Base-by-base conservation (phyloP, 164 flowering plant genomes). In the Vitis rotundifolia region DNA sequence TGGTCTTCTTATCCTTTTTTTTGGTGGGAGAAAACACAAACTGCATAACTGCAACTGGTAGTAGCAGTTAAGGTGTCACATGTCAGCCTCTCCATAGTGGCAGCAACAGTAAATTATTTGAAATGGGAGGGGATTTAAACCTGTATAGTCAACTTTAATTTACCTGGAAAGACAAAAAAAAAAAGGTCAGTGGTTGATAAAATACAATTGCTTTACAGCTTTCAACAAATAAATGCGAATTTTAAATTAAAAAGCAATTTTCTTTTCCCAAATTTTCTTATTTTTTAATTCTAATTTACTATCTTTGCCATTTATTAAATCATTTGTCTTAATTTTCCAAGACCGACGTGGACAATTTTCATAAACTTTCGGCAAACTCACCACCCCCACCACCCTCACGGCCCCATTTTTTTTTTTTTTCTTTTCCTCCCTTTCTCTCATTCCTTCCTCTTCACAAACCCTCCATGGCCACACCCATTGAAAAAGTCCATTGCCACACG, bases 301-400 rank as follows among this genome's bases (percentile, higher is more conserved):
- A 50, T 52, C 54, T 26, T 61, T 61, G 53, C 31, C 74, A 77
- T 73, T 73, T 72, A 72, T 74, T 80, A 76, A 77, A 69, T 63
- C 49, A 26, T 66, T 59, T 75, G 74, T 80, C 80, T 83, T 79
- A 78, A 82, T 78, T 77, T 80, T 78, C 85, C 86, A 77, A 83
- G 89, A 77, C 87, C 86, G 87, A 86, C 89, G 71, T 77, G 78
- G 82, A 80, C 73, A 83, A 73, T 77, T 82, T 82, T 77, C n/a
- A 74, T 84, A 78, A 86, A 86, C 85, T n/a, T n/a, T n/a, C n/a
- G n/a, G n/a, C n/a, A n/a, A n/a, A n/a, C n/a, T n/a, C n/a, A n/a
- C n/a, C n/a, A n/a, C n/a, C n/a, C n/a, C n/a, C n/a, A n/a, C n/a
- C n/a, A n/a, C n/a, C n/a, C n/a, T n/a, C n/a, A n/a, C n/a, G n/a